Conservation (phyloP, 805 yeast genomes). For the Cyberlindnera sargentensis region DNA sequence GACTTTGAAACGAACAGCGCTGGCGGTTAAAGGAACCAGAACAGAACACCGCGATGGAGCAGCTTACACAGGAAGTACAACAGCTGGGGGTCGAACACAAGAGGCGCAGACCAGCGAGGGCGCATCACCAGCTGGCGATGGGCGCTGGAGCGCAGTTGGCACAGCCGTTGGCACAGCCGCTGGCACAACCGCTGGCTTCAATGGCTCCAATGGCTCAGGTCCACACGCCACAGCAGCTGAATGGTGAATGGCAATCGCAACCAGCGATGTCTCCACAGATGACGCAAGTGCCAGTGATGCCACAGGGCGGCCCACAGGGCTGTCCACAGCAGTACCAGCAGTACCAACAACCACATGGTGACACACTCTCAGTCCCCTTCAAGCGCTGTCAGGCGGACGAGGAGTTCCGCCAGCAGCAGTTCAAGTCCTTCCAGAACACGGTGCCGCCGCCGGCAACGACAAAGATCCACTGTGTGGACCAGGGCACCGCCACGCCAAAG, state of each 20-base stretch:
- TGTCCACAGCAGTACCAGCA: no score
- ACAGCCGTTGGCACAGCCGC: no score
- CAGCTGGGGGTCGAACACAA: conserved; percentile 3
- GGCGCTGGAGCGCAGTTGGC: not conserved
- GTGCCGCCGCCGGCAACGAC: conserved; percentile 75
- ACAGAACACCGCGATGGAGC: no score
- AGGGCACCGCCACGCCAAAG: conserved; percentile 79
- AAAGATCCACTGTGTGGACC: conserved; percentile 63
- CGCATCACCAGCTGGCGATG: conserved; percentile 14
- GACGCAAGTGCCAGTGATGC: no score
- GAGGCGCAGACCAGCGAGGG: conserved; percentile 20
- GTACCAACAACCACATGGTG: conserved; percentile 3
- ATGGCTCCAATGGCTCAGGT: not conserved
- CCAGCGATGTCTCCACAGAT: not conserved
- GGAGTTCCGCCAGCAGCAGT: conserved; percentile 31
- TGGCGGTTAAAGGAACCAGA: no score
- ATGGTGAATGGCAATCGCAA: no score
- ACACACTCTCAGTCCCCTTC: conserved; percentile 14
- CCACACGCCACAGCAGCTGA: no score
- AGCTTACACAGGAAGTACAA: no score
- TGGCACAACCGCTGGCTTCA: not conserved
- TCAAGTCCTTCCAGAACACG: conserved; percentile 68
- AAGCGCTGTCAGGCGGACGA: conserved; percentile 12
- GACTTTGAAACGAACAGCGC: no score
- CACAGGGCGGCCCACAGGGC: no score